phyloP scores from a whole-genome alignment of 176 grass and related monocot species.

The Oryza meyeriana region DNA sequence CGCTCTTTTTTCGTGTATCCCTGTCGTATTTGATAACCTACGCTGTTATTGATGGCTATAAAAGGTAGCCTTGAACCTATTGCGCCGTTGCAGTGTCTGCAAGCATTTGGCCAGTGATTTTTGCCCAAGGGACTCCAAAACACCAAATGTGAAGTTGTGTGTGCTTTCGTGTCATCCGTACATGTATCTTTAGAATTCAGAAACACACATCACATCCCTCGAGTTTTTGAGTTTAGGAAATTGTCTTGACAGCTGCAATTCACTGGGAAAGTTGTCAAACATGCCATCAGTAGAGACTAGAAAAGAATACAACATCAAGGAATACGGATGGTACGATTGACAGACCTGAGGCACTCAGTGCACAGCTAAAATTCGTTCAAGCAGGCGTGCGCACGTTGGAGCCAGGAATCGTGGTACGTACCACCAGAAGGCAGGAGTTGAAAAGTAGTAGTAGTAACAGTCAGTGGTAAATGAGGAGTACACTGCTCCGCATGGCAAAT shows the following conservation, averaged over 20 bases:
- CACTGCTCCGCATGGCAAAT: background rate
- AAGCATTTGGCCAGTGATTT: background rate
- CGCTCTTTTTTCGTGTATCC: constrained; percentile 2
- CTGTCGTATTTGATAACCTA: background rate
- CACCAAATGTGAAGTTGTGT: background rate
- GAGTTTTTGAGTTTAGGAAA: too few species aligned
- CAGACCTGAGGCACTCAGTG: background rate
- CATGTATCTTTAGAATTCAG: too few species aligned
- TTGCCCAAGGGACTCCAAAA: background rate
- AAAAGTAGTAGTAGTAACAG: background rate
- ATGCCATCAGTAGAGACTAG: background rate
- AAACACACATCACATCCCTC: background rate
- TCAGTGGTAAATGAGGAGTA: background rate
- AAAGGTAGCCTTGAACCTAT: background rate
- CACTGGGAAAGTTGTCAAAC: background rate
- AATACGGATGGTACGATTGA: background rate
- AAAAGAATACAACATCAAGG: background rate
- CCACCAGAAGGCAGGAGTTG: background rate
- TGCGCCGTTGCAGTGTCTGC: background rate
- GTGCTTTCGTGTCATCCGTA: background rate
- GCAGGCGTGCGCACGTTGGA: background rate
- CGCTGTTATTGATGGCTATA: background rate
- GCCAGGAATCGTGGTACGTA: background rate
- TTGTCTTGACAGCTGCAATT: too few species aligned
- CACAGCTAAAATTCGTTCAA: background rate